Evolutionary conservation across 495 filamentous ascomycete species (phyloP).

Genomic region (Aspergillus mulundensis): DNA sequence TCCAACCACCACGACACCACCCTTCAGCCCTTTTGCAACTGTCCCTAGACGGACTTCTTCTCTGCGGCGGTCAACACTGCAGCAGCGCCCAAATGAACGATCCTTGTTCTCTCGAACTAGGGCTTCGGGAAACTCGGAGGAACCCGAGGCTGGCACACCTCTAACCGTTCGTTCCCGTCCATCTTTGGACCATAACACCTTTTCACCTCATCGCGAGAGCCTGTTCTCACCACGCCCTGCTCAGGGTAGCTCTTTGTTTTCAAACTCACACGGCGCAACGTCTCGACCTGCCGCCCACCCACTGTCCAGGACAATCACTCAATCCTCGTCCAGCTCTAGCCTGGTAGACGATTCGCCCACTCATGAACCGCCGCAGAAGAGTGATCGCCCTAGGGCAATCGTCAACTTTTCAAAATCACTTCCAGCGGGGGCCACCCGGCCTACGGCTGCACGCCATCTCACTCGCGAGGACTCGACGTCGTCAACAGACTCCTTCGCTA

Average conservation of each 20-base stretch:
- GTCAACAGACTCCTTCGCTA: constrained; percentile 60
- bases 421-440: constrained; percentile 61
- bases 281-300: constrained; percentile 61
- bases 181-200: constrained; percentile 69
- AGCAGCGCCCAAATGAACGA: constrained; percentile 69
- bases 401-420: constrained; percentile 78
- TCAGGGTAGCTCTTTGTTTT: constrained; percentile 33
- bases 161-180: constrained; percentile 59
- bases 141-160: constrained; percentile 28
- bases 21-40: constrained; percentile 38
- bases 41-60: constrained; percentile 59
- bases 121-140: constrained; percentile 31
- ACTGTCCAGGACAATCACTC: constrained; percentile 76
- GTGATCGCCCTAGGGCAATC: constrained; percentile 47
- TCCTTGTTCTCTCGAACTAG: constrained; percentile 51
- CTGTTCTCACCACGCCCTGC: constrained; percentile 50
- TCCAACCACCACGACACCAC: constrained; percentile 26
- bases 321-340: constrained; percentile 78
- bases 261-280: constrained; percentile 14
- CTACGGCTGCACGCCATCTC: constrained; percentile 32
- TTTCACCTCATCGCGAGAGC: constrained; percentile 57
- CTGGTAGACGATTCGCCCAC: constrained; percentile 71
- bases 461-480: constrained; percentile 43
- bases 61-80: constrained; percentile 78
- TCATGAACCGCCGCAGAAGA: constrained; percentile 54